Conservation (phyloP, 129 eudicot genomes). For the Centella asiatica region DNA sequence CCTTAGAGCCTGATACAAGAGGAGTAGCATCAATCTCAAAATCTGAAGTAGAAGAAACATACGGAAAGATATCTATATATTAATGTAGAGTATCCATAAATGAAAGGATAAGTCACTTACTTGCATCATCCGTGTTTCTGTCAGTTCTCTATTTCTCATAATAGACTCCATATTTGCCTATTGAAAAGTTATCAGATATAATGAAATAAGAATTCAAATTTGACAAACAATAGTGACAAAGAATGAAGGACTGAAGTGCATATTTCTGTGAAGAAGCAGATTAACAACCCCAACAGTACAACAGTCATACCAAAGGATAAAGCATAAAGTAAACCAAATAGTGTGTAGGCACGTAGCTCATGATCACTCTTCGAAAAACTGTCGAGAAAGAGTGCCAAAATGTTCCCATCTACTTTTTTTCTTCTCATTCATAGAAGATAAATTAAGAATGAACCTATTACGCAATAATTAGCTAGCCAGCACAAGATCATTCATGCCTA, state of each 20-base stretch:
- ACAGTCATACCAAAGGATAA: too few species aligned
- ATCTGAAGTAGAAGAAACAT: background rate
- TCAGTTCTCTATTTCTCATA: constrained; percentile 87
- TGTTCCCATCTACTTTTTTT: too few species aligned
- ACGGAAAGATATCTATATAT: background rate
- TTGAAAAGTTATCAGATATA: constrained; percentile 14
- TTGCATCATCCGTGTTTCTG: constrained; percentile 99
- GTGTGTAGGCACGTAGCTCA: too few species aligned
- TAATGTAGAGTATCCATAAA: background rate
- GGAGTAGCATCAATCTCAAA: constrained; percentile 10
- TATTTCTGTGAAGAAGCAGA: background rate
- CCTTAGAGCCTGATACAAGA: constrained; percentile 62
- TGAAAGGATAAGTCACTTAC: constrained; percentile 38
- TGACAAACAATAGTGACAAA: constrained; percentile 4
- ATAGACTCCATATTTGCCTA: constrained; percentile 92
- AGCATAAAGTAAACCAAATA: constrained; percentile 1
- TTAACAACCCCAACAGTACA: background rate
- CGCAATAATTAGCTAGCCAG: too few species aligned
- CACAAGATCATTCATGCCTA: too few species aligned
- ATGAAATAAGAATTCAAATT: constrained; percentile 11
- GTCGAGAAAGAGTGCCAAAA: too few species aligned
- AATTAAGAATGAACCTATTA: too few species aligned
- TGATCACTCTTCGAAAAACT: too few species aligned
- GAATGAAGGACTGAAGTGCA: constrained; percentile 6
- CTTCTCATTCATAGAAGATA: too few species aligned